phyloP scores from a whole-genome alignment of 2,329 filamentous ascomycete species.

The Ceratocystiopsis sp. region DNA sequence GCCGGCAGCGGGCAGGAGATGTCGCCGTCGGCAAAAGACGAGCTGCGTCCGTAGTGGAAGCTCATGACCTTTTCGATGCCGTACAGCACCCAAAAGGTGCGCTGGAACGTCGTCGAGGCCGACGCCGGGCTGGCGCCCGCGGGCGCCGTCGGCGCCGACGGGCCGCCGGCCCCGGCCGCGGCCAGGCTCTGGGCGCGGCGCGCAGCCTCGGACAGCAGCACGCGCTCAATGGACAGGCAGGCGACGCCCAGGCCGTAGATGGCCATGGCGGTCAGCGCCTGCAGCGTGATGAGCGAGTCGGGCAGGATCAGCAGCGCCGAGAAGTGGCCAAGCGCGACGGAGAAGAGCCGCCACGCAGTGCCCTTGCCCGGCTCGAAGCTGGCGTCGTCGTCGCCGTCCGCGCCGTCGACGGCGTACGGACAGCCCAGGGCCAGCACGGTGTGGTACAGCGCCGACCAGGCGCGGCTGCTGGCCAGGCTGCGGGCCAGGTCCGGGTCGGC shows the following conservation, averaged over 20 bases:
- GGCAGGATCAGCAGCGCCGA: slow-evolving; percentile 17
- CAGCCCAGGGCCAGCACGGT: slow-evolving; percentile 21
- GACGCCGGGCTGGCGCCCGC: neutral
- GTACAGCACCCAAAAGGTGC: slow-evolving; percentile 15
- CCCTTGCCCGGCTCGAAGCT: slow-evolving; percentile 22
- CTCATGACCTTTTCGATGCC: slow-evolving; percentile 14
- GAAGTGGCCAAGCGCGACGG: slow-evolving; percentile 18
- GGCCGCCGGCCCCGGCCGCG: neutral
- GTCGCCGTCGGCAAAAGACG: slow-evolving; percentile 17
- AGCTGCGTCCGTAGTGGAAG: slow-evolving; percentile 16
- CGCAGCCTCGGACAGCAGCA: slow-evolving; percentile 15
- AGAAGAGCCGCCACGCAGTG: slow-evolving; percentile 22
- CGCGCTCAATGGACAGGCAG: slow-evolving; percentile 16
- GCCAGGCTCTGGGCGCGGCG: slow-evolving; percentile 16
- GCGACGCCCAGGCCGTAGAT: slow-evolving; percentile 14
- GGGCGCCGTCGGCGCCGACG: neutral
- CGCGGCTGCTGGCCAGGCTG: slow-evolving; percentile 13
- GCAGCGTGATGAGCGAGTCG: slow-evolving; percentile 15
- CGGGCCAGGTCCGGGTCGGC: slow-evolving; percentile 8
- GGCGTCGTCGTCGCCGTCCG: slow-evolving; percentile 13
- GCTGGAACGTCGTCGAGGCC: slow-evolving; percentile 10
- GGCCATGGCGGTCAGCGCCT: slow-evolving; percentile 17
- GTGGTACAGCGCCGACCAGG: slow-evolving; percentile 22
- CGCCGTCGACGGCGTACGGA: slow-evolving; percentile 11
- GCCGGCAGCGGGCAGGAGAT: slow-evolving; percentile 15